A percentile compares a stretch with the other conserved stretches of the same genome.
These are phyloP conservation scores for Neoarthrinium moseri DNA, from an alignment of 2,329 filamentous ascomycete species.

Conservation along the genomic window DNA sequence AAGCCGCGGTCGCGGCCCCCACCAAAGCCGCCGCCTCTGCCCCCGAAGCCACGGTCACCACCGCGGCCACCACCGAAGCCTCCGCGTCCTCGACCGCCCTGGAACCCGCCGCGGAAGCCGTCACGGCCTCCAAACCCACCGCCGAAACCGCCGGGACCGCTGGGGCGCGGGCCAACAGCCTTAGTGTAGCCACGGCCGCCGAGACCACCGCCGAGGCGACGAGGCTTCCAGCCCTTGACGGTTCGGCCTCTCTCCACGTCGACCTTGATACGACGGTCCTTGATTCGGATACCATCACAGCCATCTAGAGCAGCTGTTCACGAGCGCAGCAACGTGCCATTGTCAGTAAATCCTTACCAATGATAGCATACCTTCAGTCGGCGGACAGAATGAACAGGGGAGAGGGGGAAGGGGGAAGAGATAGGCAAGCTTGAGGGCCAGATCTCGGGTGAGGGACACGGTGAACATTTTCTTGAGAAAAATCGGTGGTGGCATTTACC, in stretches of 20 bases:
- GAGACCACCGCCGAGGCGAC: constrained; percentile 86
- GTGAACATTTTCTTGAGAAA: constrained; percentile 30
- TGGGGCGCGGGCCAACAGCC: constrained; percentile 68
- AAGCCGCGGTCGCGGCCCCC: constrained; percentile 46
- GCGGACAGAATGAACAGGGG: background rate
- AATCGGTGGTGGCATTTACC: constrained; percentile 66
- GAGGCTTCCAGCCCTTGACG: constrained; percentile 89
- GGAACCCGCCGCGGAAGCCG: constrained; percentile 54
- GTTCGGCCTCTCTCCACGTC: constrained; percentile 96
- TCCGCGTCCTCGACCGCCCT: constrained; percentile 44
- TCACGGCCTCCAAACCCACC: constrained; percentile 57
- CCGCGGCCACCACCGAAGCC: constrained; percentile 53
- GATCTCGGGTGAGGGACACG: constrained; percentile 46
- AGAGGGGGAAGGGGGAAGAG: constrained; percentile 26
- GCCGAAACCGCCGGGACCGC: constrained; percentile 60
- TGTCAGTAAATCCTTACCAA: constrained; percentile 71
- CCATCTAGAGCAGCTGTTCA: constrained; percentile 83
- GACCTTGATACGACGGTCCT: constrained; percentile 86
- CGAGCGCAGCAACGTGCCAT: constrained; percentile 57
- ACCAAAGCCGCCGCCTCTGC: constrained; percentile 48
- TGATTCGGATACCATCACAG: constrained; percentile 87
- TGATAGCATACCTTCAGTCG: constrained; percentile 39
- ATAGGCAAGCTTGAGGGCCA: constrained; percentile 60
- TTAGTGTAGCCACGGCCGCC: constrained; percentile 94
- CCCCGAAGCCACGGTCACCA: constrained; percentile 52